Conservation (phyloP, 2,329 filamentous ascomycete genomes). For the Apiospora arundinis region DNA sequence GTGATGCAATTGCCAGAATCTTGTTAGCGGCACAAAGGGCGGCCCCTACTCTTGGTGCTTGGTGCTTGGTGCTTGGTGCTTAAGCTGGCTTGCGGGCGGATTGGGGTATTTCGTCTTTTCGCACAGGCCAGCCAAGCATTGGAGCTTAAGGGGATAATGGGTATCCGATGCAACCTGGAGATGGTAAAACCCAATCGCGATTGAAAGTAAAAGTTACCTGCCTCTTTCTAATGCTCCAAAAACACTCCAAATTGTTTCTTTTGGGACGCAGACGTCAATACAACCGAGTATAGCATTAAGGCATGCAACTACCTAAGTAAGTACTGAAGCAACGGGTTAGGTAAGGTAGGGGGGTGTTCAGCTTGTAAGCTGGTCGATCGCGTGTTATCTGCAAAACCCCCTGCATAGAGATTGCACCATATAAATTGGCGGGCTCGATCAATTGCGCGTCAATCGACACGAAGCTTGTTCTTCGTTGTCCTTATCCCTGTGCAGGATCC, state of each 20-base stretch:
- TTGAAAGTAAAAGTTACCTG: background rate
- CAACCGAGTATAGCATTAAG: no score
- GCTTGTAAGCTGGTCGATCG: background rate
- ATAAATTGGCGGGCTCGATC: background rate
- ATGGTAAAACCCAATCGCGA: background rate
- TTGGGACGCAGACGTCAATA: no score
- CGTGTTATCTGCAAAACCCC: slow-evolving; percentile 3
- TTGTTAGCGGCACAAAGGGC: slow-evolving; percentile 8
- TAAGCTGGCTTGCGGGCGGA: background rate
- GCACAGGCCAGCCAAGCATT: slow-evolving; percentile 8
- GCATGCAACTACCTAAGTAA: background rate
- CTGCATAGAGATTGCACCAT: slow-evolving; percentile 11
- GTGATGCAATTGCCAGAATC: slow-evolving; percentile 19
- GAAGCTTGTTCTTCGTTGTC: slow-evolving; percentile 10
- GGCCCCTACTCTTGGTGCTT: background rate
- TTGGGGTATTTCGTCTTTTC: background rate
- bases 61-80: background rate
- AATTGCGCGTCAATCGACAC: slow-evolving; percentile 2
- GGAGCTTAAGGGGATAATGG: no score
- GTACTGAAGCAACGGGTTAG: background rate
- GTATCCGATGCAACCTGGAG: no score
- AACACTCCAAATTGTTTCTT: no score
- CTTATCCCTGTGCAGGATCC: background rate
- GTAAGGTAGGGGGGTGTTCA: background rate
- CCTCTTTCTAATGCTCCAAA: background rate